Percentiles rank a stretch among this genome's conserved stretches.
Evolutionary conservation across 208 protist species (phyloP).

Genomic region (Acanthamoeba healyi): DNA sequence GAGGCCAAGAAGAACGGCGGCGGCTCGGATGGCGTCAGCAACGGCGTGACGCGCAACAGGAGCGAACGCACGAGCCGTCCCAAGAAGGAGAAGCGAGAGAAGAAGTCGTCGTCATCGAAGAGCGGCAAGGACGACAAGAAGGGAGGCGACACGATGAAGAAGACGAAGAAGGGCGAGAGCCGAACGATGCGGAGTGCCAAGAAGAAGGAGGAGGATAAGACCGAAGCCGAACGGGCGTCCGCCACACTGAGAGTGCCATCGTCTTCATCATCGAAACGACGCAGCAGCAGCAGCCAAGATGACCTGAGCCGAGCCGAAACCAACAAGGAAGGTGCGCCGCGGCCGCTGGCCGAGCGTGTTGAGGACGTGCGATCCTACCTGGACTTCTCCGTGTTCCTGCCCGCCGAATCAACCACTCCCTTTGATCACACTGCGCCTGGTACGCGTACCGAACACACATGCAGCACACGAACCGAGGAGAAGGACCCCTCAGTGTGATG

Average conservation of each 20-base stretch:
- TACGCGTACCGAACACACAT: too few relatives aligned
- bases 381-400: conserved; percentile 53
- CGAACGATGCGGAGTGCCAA: neutral
- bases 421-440: conserved; percentile 17
- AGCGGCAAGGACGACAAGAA: neutral
- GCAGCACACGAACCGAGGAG: too few relatives aligned
- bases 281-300: neutral
- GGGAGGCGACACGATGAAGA: neutral
- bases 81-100: conserved; percentile 38
- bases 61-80: neutral
- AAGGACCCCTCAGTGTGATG: too few relatives aligned
- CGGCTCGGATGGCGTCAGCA: neutral
- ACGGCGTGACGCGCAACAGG: neutral
- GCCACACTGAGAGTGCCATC: neutral
- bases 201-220: conserved; percentile 34
- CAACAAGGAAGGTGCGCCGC: neutral
- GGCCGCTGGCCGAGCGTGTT: neutral
- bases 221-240: neutral
- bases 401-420: neutral
- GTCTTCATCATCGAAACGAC: neutral
- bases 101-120: neutral
- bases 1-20: neutral
- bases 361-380: conserved; percentile 25
- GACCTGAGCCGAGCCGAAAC: neutral
- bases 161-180: neutral